These are phyloP conservation scores for Aquilaria sinensis DNA, from an alignment of 345 rosid genomes.

Conservation along the genomic window DNA sequence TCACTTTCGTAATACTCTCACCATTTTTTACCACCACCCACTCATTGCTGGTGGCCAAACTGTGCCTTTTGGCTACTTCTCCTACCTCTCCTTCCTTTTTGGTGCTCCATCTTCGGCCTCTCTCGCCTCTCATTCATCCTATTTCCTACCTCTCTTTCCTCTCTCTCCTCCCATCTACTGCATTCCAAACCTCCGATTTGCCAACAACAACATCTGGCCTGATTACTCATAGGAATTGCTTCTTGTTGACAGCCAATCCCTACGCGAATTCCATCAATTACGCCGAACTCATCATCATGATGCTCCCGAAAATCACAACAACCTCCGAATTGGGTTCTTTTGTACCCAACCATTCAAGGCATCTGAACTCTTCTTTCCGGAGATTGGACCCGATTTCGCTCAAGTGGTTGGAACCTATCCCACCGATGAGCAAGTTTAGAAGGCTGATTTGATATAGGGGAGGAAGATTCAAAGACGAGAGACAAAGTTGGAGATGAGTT, in stretches of 20 bases:
- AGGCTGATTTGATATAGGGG: constrained; percentile 10
- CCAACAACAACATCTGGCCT: neutral
- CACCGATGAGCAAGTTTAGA: constrained; percentile 2
- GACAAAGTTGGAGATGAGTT: constrained; percentile 12
- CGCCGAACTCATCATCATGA: neutral
- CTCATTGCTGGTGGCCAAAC: too few species aligned
- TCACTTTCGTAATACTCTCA: too few species aligned
- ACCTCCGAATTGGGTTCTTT: constrained; percentile 4
- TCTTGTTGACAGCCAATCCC: too few species aligned
- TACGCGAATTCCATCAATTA: neutral
- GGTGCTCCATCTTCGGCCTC: too few species aligned
- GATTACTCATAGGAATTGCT: too few species aligned
- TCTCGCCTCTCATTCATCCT: too few species aligned
- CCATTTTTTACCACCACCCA: too few species aligned
- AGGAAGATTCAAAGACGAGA: constrained; percentile 6
- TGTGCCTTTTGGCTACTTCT: too few species aligned
- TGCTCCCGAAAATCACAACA: constrained; percentile 6
- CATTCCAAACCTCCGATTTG: too few species aligned
- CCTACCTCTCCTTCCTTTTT: too few species aligned
- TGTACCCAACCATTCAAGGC: constrained; percentile 8
- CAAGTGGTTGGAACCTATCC: neutral
- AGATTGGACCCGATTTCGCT: neutral
- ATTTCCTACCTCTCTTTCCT: too few species aligned
- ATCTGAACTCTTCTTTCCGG: constrained; percentile 8
- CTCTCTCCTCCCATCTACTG: too few species aligned